Evolutionary conservation across 176 grass and related monocot genomes (phyloP).

Genomic region (Thinopyrum elongatum): DNA sequence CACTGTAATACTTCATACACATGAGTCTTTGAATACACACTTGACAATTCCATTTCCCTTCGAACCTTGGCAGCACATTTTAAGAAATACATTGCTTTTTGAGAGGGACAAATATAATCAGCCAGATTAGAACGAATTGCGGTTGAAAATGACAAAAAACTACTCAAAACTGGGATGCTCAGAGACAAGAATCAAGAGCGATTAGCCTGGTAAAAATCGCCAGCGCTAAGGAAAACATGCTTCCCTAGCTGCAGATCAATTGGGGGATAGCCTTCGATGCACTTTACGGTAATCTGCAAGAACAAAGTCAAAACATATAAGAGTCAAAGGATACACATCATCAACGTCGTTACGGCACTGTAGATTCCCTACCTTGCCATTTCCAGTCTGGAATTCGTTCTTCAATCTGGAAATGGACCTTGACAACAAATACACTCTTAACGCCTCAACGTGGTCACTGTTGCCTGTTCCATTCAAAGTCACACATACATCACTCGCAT

Average conservation of each 20-base stretch:
- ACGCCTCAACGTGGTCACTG: conserved; percentile 52
- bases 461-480: conserved; percentile 56
- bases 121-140: background rate
- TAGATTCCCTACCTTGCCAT: conserved; percentile 62
- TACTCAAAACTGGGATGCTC: conserved; percentile 29
- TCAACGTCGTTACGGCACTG: background rate
- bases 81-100: conserved; percentile 6
- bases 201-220: conserved; percentile 55
- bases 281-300: conserved; percentile 63
- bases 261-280: conserved; percentile 57
- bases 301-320: conserved; percentile 18
- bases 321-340: background rate
- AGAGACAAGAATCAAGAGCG: conserved; percentile 32
- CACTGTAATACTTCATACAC: background rate
- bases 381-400: conserved; percentile 64
- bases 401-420: conserved; percentile 73
- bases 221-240: conserved; percentile 75
- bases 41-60: background rate
- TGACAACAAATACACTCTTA: conserved; percentile 67
- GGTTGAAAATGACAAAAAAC: background rate
- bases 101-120: background rate
- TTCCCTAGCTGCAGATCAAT: conserved; percentile 60
- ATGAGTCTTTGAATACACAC: background rate
- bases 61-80: background rate
- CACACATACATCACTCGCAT: background rate